These are phyloP conservation scores for Geotrichum restrictum DNA, from an alignment of 1,139 yeast species.

Conservation along the genomic window DNA sequence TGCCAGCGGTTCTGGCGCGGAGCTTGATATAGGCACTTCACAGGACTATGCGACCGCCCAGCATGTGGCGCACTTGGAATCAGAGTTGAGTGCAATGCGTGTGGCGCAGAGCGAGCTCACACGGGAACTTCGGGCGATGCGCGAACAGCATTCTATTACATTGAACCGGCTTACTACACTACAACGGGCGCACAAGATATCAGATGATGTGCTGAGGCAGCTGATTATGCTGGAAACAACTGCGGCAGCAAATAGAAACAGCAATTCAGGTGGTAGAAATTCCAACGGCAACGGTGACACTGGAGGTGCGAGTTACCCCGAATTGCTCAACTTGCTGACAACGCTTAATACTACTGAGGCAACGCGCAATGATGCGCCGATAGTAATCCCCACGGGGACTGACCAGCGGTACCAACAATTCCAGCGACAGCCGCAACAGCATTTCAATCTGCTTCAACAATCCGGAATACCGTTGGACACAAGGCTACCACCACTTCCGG, in stretches of 20 bases:
- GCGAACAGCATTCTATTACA: constrained; percentile 14
- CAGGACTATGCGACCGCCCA: background rate
- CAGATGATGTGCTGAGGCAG: constrained; percentile 19
- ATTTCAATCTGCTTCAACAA: background rate
- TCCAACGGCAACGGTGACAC: no score
- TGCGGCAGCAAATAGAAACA: background rate
- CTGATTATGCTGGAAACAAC: constrained; percentile 14
- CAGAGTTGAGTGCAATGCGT: constrained; percentile 12
- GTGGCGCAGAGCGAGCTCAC: constrained; percentile 9
- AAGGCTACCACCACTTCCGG: background rate
- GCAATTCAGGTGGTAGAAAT: no score
- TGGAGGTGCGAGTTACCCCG: background rate
- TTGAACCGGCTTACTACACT: constrained; percentile 14
- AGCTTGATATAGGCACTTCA: background rate
- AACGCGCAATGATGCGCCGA: constrained; percentile 17
- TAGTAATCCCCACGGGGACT: background rate
- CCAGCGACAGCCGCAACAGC: background rate
- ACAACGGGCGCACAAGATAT: constrained; percentile 15
- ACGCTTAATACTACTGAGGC: constrained; percentile 14
- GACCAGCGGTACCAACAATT: background rate
- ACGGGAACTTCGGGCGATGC: constrained; percentile 9
- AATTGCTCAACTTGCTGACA: constrained; percentile 13
- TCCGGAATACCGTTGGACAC: background rate
- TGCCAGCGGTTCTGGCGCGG: background rate
- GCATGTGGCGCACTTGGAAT: constrained; percentile 9